Conservation (phyloP, 2,329 filamentous ascomycete genomes). For the Fusarium anguioides region DNA sequence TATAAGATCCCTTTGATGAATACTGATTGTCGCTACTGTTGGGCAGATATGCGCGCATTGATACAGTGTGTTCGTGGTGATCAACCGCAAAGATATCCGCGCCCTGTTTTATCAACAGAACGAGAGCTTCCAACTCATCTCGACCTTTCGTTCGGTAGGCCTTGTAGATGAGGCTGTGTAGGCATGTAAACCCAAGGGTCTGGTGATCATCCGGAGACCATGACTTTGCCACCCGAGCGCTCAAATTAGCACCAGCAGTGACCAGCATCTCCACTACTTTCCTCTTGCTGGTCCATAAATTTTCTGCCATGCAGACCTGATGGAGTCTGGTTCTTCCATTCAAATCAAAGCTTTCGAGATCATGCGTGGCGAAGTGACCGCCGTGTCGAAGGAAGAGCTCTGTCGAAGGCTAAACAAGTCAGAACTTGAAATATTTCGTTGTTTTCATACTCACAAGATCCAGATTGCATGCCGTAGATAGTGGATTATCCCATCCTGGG, state of each 20-base stretch:
- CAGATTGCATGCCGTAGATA: conserved; percentile 4
- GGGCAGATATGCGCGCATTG: conserved; percentile 7
- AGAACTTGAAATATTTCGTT: neutral
- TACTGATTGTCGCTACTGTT: conserved; percentile 11
- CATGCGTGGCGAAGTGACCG: neutral
- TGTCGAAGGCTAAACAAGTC: neutral
- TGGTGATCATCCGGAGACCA: conserved; percentile 20
- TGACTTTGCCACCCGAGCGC: neutral
- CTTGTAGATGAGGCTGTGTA: conserved; percentile 9
- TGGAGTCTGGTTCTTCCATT: conserved; percentile 13
- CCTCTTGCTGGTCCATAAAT: neutral
- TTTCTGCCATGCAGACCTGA: conserved; percentile 10
- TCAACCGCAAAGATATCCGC: neutral
- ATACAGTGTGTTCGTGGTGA: neutral
- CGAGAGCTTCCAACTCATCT: neutral
- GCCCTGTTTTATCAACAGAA: neutral
- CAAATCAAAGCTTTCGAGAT: conserved; percentile 12
- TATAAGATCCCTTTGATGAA: conserved; percentile 14
- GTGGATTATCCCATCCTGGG: conserved; percentile 10
- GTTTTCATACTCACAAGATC: neutral
- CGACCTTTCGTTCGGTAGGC: neutral
- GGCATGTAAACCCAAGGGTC: neutral
- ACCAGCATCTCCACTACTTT: conserved; percentile 7
- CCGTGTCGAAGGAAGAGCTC: conserved; percentile 8
- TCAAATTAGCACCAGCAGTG: neutral